Evolutionary conservation across 371 early-diverging fungal species (phyloP).

Genomic region (Circinella minor): DNA sequence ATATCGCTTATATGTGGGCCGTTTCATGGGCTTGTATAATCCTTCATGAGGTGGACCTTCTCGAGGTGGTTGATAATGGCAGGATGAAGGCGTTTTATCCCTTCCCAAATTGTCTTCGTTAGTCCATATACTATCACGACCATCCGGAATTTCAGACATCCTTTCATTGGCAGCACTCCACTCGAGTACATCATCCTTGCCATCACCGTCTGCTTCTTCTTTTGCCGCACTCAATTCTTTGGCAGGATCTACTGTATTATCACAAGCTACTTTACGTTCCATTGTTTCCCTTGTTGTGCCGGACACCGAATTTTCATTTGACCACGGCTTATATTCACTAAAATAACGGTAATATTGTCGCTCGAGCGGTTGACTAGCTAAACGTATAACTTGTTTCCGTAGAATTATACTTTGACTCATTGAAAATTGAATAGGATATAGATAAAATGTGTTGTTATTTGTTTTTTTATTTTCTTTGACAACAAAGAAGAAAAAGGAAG

Average conservation of each 20-base stretch:
- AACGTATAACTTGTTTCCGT: constrained; percentile 4
- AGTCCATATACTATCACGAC: constrained; percentile 10
- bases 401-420: neutral
- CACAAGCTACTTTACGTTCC: constrained; percentile 10
- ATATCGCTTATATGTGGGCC: constrained; percentile 15
- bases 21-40: constrained; percentile 27
- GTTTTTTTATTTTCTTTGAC: no score
- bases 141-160: constrained; percentile 20
- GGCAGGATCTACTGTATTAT: constrained; percentile 17
- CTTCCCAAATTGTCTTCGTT: neutral
- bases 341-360: neutral
- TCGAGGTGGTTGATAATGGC: constrained; percentile 16
- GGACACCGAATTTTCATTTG: constrained; percentile 27
- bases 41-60: constrained; percentile 18
- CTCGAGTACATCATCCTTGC: constrained; percentile 9
- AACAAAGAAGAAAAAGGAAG: no score
- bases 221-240: constrained; percentile 19
- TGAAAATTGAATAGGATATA: no score
- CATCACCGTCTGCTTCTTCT: constrained; percentile 9
- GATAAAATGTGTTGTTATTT: no score
- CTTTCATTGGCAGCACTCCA: constrained; percentile 28
- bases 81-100: constrained; percentile 14
- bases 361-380: neutral
- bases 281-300: constrained; percentile 28
- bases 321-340: constrained; percentile 28